Percentiles rank a stretch among this genome's conserved stretches.
Conservation (phyloP, 306 rosid genomes). For the Phaseolus lunatus region DNA sequence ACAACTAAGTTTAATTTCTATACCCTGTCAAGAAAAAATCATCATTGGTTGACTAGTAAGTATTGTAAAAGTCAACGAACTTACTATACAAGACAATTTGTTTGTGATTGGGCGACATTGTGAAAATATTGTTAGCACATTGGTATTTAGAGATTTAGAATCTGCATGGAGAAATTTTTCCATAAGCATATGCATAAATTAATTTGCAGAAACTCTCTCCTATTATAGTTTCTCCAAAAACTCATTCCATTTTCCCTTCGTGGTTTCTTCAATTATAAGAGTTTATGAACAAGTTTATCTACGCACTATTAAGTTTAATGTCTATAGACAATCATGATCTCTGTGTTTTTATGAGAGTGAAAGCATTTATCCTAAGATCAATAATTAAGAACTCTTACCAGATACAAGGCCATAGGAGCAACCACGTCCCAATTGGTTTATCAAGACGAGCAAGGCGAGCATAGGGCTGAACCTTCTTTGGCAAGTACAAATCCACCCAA, state of each 20-base stretch:
- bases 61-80: too few relatives aligned
- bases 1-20: neutral
- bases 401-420: slow-evolving; percentile 95
- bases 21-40: too few relatives aligned
- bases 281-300: too few relatives aligned
- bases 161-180: too few relatives aligned
- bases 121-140: neutral
- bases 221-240: too few relatives aligned
- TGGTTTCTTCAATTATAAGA: too few relatives aligned
- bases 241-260: too few relatives aligned
- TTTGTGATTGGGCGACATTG: neutral
- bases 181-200: too few relatives aligned
- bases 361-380: neutral
- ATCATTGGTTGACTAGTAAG: neutral
- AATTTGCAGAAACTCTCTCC: too few relatives aligned
- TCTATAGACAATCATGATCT: neutral
- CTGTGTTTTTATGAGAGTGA: slow-evolving; percentile 1
- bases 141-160: neutral
- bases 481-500: slow-evolving; percentile 80
- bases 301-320: neutral
- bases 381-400: slow-evolving; percentile 58
- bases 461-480: slow-evolving; percentile 68
- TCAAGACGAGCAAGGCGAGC: slow-evolving; percentile 93
- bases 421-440: slow-evolving; percentile 95
- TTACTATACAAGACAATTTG: too few relatives aligned